Evolutionary conservation across 2,329 filamentous ascomycete species (phyloP).

Genomic region (Exophiala spinifera): DNA sequence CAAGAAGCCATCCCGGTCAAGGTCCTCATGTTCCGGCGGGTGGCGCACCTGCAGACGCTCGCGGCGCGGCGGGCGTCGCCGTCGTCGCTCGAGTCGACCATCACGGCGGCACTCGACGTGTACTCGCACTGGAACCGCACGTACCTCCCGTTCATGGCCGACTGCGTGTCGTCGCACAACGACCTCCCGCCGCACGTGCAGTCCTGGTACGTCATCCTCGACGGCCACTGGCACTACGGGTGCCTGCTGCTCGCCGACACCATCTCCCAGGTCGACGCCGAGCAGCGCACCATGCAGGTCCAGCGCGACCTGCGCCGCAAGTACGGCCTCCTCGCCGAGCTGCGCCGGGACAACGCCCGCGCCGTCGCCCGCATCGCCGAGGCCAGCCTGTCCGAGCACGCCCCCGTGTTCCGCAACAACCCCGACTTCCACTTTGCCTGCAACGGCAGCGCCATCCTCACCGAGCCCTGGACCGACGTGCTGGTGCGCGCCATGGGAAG

Average conservation of each 20-base stretch:
- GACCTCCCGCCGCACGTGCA: conserved; percentile 53
- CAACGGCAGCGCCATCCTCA: conserved; percentile 55
- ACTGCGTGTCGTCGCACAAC: conserved; percentile 51
- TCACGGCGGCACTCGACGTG: conserved; percentile 49
- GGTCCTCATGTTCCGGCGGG: conserved; percentile 57
- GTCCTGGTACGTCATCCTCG: conserved; percentile 59
- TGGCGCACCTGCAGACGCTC: conserved; percentile 54
- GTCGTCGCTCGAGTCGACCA: conserved; percentile 47
- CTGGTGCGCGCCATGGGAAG: conserved; percentile 22
- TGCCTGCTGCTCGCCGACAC: conserved; percentile 55
- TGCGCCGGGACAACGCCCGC: conserved; percentile 11
- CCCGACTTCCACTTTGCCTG: conserved; percentile 51
- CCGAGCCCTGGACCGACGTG: conserved; percentile 59
- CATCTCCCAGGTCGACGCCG: conserved; percentile 51
- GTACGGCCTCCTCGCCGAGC: conserved; percentile 7
- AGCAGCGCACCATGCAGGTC: conserved; percentile 30
- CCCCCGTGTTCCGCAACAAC: conserved; percentile 16
- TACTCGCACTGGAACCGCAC: conserved; percentile 55
- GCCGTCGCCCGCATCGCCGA: conserved; percentile 19
- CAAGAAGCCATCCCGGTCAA: conserved; percentile 57
- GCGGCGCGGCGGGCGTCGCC: conserved; percentile 42
- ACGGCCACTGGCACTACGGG: conserved; percentile 58
- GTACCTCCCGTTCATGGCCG: conserved; percentile 53
- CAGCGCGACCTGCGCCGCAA: conserved; percentile 12
- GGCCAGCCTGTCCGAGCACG: conserved; percentile 17